These are phyloP conservation scores for Saturnispora sekii DNA, from an alignment of 805 yeast genomes.

Conservation along the genomic window DNA sequence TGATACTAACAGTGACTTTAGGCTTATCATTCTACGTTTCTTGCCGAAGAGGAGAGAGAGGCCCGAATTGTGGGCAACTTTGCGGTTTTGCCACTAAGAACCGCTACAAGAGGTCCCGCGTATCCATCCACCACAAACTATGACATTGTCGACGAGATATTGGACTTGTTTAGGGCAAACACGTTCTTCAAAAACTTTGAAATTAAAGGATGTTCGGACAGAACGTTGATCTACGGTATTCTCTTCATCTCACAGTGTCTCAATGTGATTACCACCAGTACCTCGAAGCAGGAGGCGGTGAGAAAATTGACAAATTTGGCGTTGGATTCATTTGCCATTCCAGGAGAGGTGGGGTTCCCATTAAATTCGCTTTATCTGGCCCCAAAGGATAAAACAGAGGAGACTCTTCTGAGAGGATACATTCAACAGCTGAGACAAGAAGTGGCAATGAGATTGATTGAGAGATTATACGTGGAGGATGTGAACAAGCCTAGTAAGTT, in stretches of 20 bases:
- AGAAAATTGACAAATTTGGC: conserved; percentile 74
- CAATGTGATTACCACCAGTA: conserved; percentile 42
- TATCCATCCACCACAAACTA: conserved; percentile 68
- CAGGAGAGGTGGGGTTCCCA: conserved; percentile 95
- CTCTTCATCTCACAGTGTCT: conserved; percentile 81
- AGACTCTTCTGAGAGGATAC: conserved; percentile 71
- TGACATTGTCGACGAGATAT: conserved; percentile 84
- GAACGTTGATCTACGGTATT: conserved; percentile 89
- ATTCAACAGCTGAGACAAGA: conserved; percentile 94
- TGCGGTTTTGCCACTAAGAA: conserved; percentile 74
- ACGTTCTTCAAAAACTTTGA: conserved; percentile 95
- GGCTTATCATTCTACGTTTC: conserved; percentile 76
- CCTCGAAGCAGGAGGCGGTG: conserved; percentile 49
- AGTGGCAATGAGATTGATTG: conserved; percentile 68
- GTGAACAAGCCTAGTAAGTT: conserved; percentile 65
- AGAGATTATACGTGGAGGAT: conserved; percentile 57
- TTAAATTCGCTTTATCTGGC: conserved; percentile 70
- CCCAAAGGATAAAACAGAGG: conserved; percentile 65
- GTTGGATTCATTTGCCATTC: conserved; percentile 78
- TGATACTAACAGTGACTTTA: conserved; percentile 13
- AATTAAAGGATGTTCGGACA: conserved; percentile 90
- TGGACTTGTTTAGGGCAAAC: conserved; percentile 91
- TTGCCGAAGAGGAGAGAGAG: conserved; percentile 47
- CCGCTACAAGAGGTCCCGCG: conserved; percentile 86
- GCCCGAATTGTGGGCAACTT: conserved; percentile 68